Percentiles rank a stretch among this genome's conserved stretches.
phyloP scores from a whole-genome alignment of 192 early-diverging fungal genomes.

The Backusella parvicylindrica region DNA sequence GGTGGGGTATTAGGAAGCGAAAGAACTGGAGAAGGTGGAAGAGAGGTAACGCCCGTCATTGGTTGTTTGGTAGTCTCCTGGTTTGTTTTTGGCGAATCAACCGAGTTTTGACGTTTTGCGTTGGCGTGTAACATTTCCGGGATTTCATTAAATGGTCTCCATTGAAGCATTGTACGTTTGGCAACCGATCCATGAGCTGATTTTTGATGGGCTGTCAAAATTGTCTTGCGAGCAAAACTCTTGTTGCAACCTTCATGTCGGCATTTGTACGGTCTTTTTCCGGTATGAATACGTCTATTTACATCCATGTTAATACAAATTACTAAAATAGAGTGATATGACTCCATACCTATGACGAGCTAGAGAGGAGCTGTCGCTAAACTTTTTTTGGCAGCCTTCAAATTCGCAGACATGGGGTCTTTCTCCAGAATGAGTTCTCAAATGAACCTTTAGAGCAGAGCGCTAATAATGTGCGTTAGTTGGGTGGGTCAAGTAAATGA shows the following conservation, averaged over 20 bases:
- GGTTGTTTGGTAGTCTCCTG: background rate
- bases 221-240: slow-evolving; percentile 49
- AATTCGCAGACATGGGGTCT: slow-evolving; percentile 67
- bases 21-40: background rate
- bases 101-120: background rate
- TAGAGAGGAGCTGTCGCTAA: slow-evolving; percentile 73
- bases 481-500: background rate
- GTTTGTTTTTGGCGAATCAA: background rate
- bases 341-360: slow-evolving; percentile 61
- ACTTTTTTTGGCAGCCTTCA: slow-evolving; percentile 65
- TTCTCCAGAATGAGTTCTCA: slow-evolving; percentile 73
- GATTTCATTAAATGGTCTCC: slow-evolving; percentile 9
- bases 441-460: slow-evolving; percentile 75
- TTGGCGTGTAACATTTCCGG: slow-evolving; percentile 10
- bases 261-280: slow-evolving; percentile 67
- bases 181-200: slow-evolving; percentile 15
- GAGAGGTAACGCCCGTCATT: background rate
- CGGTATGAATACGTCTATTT: slow-evolving; percentile 60
- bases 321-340: slow-evolving; percentile 5
- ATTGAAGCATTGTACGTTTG: slow-evolving; percentile 8
- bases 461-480: slow-evolving; percentile 38
- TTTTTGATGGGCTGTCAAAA: slow-evolving; percentile 41
- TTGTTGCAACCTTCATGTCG: slow-evolving; percentile 37
- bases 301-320: background rate
- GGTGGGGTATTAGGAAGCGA: background rate